Base-by-base conservation (phyloP, 345 rosid species). In the Rubroshorea leprosula region DNA sequence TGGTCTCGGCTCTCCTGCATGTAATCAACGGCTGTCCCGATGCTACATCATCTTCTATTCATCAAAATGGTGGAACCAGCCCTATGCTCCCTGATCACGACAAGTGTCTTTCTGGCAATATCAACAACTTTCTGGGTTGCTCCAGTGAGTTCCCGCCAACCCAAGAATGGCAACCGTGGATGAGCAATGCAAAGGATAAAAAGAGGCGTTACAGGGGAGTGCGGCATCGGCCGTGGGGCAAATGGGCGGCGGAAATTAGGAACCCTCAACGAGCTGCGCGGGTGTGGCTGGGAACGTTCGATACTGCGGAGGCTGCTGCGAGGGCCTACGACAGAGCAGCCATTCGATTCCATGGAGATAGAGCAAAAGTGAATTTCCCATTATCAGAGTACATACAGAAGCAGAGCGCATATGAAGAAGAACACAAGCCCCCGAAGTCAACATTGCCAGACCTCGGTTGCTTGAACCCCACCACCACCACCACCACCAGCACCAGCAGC, bases 121-220 rank as follows among this genome's bases (percentile, higher is more conserved):
- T n/a, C n/a, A n/a, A n/a, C n/a, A n/a, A n/a, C n/a, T n/a, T n/a
- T n/a, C n/a, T n/a, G n/a, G n/a, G n/a, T n/a, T n/a, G n/a, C n/a
- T n/a, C n/a, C n/a, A n/a, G n/a, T n/a, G n/a, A n/a, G n/a, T n/a
- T n/a, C n/a, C n/a, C n/a, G n/a, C n/a, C n/a, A n/a, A n/a, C n/a
- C n/a, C n/a, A n/a, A n/a, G n/a, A n/a, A n/a, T n/a, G 41, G 67
- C 71, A 39, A 54, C 23, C 23, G 39, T 61, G 57, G 60, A 15
- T 50, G 55, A 15, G n/a, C 23, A 5, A 23, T 11, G 35, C 6
- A 43, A 16, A 13, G 31, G 16, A 3, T 12, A 65, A 44, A 58
- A 59, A 52, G 64, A 66, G 20, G 5, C 60, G 61, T 56, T 75
- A 67, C 62, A 67, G 78, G 38, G 78, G 80, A 29, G 74, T 74